Base-by-base conservation (phyloP, 148 eudicot genomes). In the Euryodendron excelsum region DNA sequence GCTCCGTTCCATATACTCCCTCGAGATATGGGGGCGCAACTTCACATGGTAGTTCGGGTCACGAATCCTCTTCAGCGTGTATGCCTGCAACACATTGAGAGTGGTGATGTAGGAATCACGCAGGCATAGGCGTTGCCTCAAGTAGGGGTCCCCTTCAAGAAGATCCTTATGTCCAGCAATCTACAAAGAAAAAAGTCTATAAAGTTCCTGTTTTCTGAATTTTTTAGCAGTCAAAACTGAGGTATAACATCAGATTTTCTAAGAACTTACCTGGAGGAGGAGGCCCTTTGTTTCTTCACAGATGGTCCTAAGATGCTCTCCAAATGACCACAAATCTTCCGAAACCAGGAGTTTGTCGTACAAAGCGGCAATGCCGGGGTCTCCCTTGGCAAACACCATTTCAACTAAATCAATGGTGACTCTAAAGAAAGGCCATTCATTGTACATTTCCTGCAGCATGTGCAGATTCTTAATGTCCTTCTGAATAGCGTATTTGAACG, bases 321-420 rank as follows among this genome's bases (percentile, higher is more conserved):
- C 99, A 78, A 96, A 90, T 23, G 91, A 75, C 98, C 92, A 87
- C 79, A 96, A 80, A 36, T 96, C 99, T 76, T 91, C 85, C 18
- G 95, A 91, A 58, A 96, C 99, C 0, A 96, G 92, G 56, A 96
- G 92, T 78, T 91, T 91, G 81, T 96, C 99, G 61, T 90, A 91
- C 72, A 96, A 77, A 69, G 94, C 88, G 82, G 99, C 97, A 73
- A 96, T 96, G 10, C 97, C 94, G 5, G 99, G 99, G 86, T 96
- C 93, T 47, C 99, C 99, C 87, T 96, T 96, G 62, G 99, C 99
- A 31, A 96, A 96, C 81, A 96, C 99, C 99, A 96, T 93, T 81
- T 96, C 99, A 72, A 96, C 82, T 31, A 96, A 80, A 85, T 96
- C 99, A 56, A 96, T 93, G 21, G 98, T 96, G 72, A 96, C 99